Percentiles rank a stretch among this genome's conserved stretches.
These are phyloP conservation scores for Globisporangium ultimum DNA, from an alignment of 352 stramenopile genomes.

Conservation along the genomic window DNA sequence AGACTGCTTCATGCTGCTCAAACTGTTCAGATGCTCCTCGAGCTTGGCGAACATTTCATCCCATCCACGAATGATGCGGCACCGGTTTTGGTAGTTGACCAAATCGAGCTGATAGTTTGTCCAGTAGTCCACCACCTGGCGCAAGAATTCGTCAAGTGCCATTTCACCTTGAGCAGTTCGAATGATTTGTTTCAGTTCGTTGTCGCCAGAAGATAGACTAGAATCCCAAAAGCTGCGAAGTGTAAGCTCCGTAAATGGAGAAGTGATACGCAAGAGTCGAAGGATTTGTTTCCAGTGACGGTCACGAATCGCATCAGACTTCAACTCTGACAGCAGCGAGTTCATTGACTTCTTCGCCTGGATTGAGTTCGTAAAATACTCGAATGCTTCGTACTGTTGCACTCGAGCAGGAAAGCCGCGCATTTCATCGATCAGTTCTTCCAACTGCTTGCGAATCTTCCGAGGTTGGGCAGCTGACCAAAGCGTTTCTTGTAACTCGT, in stretches of 20 bases:
- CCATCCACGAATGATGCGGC: slow-evolving; percentile 98
- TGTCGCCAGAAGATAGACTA: slow-evolving; percentile 89
- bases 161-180: slow-evolving; percentile 98
- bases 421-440: slow-evolving; percentile 96
- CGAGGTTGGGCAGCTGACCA: slow-evolving; percentile 94
- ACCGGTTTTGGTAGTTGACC: slow-evolving; percentile 92
- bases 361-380: slow-evolving; percentile 91
- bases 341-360: slow-evolving; percentile 93
- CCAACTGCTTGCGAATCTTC: slow-evolving; percentile 95
- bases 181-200: slow-evolving; percentile 96
- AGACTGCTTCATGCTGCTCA: slow-evolving; percentile 98
- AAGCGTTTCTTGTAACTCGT: slow-evolving; percentile 92
- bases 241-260: slow-evolving; percentile 94
- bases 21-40: slow-evolving; percentile 99
- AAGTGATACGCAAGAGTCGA: slow-evolving; percentile 90
- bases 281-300: slow-evolving; percentile 99
- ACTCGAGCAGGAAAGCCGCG: slow-evolving; percentile 94
- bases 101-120: slow-evolving; percentile 88
- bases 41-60: slow-evolving; percentile 99
- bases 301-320: slow-evolving; percentile 98
- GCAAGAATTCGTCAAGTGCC: slow-evolving; percentile 98
- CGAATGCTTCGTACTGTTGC: slow-evolving; percentile 98
- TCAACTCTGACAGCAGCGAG: slow-evolving; percentile 95
- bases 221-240: slow-evolving; percentile 98
- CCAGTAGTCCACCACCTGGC: slow-evolving; percentile 92